These are phyloP conservation scores for Daucus carota DNA, from an alignment of 129 eudicot genomes.

Conservation along the genomic window DH1_v3.0 NC_030388.2:31696001-31696500, in stretches of 20 bases:
- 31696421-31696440: constrained; percentile 29
- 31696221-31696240: constrained; percentile 14
- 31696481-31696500: constrained; percentile 46
- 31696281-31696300: constrained; percentile 19
- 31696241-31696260: constrained; percentile 14
- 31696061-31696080: neutral
- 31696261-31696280: constrained; percentile 18
- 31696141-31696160: neutral
- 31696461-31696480: constrained; percentile 26
- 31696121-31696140: neutral
- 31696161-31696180: neutral
- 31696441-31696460: constrained; percentile 12
- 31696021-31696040: neutral
- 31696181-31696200: constrained; percentile 12
- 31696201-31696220: constrained; percentile 41
- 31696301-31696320: constrained; percentile 11
- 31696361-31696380: constrained; percentile 37
- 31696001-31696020: neutral
- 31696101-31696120: neutral
- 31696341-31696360: constrained; percentile 22
- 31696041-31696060: neutral
- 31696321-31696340: constrained; percentile 7
- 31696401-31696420: constrained; percentile 12
- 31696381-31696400: constrained; percentile 29
- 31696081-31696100: neutral